phyloP scores from a whole-genome alignment of 495 filamentous ascomycete species.

The Neurospora sp. region DNA sequence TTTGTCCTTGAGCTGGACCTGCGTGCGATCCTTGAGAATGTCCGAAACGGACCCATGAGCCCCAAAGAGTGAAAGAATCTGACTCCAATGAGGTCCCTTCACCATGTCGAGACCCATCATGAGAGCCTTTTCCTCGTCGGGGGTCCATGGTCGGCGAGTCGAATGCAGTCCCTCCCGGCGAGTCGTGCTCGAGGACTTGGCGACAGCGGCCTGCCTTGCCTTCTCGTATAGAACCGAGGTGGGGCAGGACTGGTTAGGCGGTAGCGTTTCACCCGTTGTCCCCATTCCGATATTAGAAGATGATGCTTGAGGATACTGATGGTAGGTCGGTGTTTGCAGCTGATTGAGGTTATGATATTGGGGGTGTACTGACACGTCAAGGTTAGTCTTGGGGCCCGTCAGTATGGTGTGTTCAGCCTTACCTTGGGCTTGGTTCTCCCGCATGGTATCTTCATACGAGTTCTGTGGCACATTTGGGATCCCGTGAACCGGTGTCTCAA shows the following conservation, averaged over 20 bases:
- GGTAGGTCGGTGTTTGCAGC: conserved; percentile 8
- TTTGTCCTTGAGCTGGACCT: conserved; percentile 94
- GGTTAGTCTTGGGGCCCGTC: conserved; percentile 9
- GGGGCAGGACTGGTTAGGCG: conserved; percentile 65
- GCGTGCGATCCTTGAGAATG: conserved; percentile 82
- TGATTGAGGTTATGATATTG: conserved; percentile 14
- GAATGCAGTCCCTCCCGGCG: conserved; percentile 68
- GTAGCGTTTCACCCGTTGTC: conserved; percentile 18
- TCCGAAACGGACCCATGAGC: conserved; percentile 73
- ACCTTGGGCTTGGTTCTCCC: not conserved
- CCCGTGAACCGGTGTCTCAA: conserved; percentile 6
- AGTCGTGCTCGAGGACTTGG: conserved; percentile 64
- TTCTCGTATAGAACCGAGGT: conserved; percentile 73
- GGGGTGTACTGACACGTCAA: conserved; percentile 1
- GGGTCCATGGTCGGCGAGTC: conserved; percentile 82
- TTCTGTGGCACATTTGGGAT: conserved; percentile 5
- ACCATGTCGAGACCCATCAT: conserved; percentile 89
- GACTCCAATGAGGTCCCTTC: conserved; percentile 90
- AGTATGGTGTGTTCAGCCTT: not conserved
- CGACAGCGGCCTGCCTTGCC: conserved; percentile 69
- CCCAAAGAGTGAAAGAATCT: conserved; percentile 84
- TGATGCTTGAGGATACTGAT: conserved; percentile 10
- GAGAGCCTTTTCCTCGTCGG: conserved; percentile 82
- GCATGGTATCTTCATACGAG: not conserved
- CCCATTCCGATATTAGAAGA: not conserved